These are phyloP conservation scores for Simmondsia chinensis DNA, from an alignment of 148 eudicot genomes.

Conservation along the genomic window DNA sequence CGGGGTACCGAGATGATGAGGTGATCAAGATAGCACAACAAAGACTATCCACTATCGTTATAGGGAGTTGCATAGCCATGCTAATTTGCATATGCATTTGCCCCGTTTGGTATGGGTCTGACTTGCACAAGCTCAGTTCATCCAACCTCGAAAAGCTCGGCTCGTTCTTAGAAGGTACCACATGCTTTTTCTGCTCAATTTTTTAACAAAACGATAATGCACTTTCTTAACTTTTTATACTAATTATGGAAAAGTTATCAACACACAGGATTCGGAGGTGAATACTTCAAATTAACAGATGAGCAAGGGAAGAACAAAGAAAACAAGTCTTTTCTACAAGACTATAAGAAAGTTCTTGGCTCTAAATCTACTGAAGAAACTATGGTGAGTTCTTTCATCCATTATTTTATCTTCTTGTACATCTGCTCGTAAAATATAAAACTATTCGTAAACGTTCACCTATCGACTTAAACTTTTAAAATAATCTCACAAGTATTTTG, in stretches of 20 bases:
- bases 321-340: constrained; percentile 15
- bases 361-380: constrained; percentile 45
- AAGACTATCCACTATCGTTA: constrained; percentile 18
- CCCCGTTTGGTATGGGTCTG: constrained; percentile 33
- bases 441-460: too few species aligned
- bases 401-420: neutral
- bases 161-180: constrained; percentile 6
- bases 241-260: neutral
- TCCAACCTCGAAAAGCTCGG: constrained; percentile 15
- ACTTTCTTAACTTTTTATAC: neutral
- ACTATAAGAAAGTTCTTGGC: constrained; percentile 26
- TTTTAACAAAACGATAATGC: neutral
- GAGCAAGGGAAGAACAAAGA: neutral
- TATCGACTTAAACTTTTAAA: neutral
- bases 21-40: constrained; percentile 14
- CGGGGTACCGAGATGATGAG: constrained; percentile 23
- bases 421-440: too few species aligned
- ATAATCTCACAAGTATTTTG: neutral
- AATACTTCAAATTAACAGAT: constrained; percentile 8
- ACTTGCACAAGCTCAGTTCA: constrained; percentile 22
- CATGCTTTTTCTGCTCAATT: neutral
- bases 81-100: constrained; percentile 15
- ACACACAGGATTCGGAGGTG: constrained; percentile 29
- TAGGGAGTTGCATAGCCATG: constrained; percentile 22
- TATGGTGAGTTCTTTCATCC: constrained; percentile 15